Base-by-base conservation (phyloP, 2,329 filamentous ascomycete species). In the Cladobotryum protrusum region DNA sequence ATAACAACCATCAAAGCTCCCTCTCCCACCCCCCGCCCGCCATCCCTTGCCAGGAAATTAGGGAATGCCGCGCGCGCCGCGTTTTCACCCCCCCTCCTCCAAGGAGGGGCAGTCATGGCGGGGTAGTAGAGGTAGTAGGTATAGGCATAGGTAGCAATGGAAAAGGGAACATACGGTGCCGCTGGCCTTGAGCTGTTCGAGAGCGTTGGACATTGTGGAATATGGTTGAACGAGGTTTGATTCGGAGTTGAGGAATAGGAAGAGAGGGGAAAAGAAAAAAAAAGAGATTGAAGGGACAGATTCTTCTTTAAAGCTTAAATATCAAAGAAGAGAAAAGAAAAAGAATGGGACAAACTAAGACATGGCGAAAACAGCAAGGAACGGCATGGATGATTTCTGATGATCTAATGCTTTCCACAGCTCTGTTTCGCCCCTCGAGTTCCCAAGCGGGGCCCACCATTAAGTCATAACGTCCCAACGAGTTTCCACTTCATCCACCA, bases 161-260 rank as follows among this genome's bases (percentile, higher is more conserved):
- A 42, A 51, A 18, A 64, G 64, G 64, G 66, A 65, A 87, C 89
- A 74, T 81, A 95, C 90, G 67, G 93, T 99, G 85, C 93, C 93
- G 70, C 86, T 74, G 78, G 89, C 85, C 82, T 99, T 99, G 72
- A 99, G 83, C 78, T 97, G 91, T 65, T 97, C 93, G 65, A 99
- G 87, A 73, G 91, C 89, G 73, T 77, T 86, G 73, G 89, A 74
- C 91, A 96, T 96, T 59, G 47, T 67, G 57, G 52, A 37, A 49
- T 53, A 29, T 43, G 47, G 48, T 41, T 42, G 54, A 40, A 47
- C 42, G 43, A 45, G 45, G 56, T 49, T 43, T 52, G 50, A 39
- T 47, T 49, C 19, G 39, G 48, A 46, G 46, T 45, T 33, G 36
- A 29, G 35, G 29, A 36, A 24, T 19, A 34, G 8, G 19, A 35